Conservation (phyloP, 2,329 filamentous ascomycete species). For the Chaetomium sp. region DNA sequence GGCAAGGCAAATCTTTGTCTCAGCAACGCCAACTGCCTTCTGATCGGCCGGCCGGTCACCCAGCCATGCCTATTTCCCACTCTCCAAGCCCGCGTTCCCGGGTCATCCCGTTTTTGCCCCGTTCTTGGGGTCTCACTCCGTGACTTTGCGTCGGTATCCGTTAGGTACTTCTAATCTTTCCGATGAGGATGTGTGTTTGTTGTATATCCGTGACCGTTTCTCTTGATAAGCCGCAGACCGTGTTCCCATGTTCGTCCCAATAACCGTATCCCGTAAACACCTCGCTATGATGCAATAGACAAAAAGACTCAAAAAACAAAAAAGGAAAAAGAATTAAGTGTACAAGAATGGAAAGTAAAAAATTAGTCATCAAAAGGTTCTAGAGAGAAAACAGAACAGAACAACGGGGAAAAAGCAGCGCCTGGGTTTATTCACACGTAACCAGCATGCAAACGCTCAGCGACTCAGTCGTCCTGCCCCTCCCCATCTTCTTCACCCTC, state of each 20-base stretch:
- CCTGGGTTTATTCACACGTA: background rate
- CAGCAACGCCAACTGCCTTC: background rate
- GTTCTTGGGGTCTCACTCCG: background rate
- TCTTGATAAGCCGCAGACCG: too few relatives aligned
- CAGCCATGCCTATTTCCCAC: too few relatives aligned
- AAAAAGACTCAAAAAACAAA: background rate
- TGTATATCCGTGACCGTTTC: too few relatives aligned
- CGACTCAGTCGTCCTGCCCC: conserved; percentile 6
- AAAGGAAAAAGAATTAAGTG: background rate
- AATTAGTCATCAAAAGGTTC: too few relatives aligned
- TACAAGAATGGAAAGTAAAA: background rate
- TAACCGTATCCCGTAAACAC: background rate
- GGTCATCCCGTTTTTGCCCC: background rate
- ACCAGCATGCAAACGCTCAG: background rate
- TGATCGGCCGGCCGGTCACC: too few relatives aligned
- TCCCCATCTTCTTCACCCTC: conserved; percentile 30
- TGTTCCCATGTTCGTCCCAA: too few relatives aligned
- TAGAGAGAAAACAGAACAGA: too few relatives aligned
- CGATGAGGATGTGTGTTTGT: too few relatives aligned
- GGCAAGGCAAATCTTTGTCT: background rate
- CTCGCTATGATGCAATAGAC: conserved; percentile 7
- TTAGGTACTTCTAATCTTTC: background rate
- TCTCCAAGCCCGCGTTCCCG: background rate
- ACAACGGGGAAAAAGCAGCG: too few relatives aligned
- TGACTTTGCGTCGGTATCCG: background rate